A percentile compares a stretch with the other conserved stretches of the same genome.
Conservation (phyloP, 2,329 filamentous ascomycete species). For the Penicillium polonicum region DNA sequence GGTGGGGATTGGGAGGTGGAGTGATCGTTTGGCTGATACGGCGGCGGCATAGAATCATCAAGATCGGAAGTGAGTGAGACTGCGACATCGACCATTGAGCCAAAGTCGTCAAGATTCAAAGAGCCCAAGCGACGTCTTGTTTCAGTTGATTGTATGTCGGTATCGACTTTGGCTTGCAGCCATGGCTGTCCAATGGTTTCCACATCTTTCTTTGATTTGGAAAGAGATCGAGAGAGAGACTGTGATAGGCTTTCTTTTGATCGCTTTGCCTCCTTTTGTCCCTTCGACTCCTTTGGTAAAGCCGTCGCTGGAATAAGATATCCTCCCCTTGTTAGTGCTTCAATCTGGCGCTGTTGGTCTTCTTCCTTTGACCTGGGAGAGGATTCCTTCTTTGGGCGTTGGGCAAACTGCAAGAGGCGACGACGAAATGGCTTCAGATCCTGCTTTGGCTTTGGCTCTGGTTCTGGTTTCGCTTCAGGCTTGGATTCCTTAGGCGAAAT, state of each 20-base stretch:
- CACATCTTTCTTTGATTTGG: constrained; percentile 35
- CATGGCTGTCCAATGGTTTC: constrained; percentile 41
- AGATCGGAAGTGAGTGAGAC: constrained; percentile 28
- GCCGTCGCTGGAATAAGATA: constrained; percentile 24
- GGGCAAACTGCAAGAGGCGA: constrained; percentile 37
- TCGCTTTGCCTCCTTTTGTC: constrained; percentile 4
- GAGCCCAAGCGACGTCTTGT: constrained; percentile 27
- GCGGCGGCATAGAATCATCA: constrained; percentile 25
- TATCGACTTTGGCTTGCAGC: constrained; percentile 31
- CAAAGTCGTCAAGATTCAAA: constrained; percentile 34
- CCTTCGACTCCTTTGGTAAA: constrained; percentile 13
- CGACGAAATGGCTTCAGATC: constrained; percentile 33
- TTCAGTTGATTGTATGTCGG: constrained; percentile 11
- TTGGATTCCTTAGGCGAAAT: constrained; percentile 20
- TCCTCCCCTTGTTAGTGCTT: constrained; percentile 33
- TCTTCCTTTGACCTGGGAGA: constrained; percentile 26
- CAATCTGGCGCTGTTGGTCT: constrained; percentile 29
- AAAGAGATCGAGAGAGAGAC: constrained; percentile 23
- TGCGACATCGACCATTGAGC: constrained; percentile 35
- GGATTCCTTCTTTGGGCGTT: constrained; percentile 31
- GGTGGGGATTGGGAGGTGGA: constrained; percentile 7
- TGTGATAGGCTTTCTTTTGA: constrained; percentile 13
- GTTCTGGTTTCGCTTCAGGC: constrained; percentile 6
- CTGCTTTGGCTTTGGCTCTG: constrained; percentile 14
- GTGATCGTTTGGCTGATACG: constrained; percentile 15